Percentiles rank a stretch among this genome's conserved stretches.
Conservation (phyloP, 2,329 filamentous ascomycete genomes). For the Botrytis hyacinthi region DNA sequence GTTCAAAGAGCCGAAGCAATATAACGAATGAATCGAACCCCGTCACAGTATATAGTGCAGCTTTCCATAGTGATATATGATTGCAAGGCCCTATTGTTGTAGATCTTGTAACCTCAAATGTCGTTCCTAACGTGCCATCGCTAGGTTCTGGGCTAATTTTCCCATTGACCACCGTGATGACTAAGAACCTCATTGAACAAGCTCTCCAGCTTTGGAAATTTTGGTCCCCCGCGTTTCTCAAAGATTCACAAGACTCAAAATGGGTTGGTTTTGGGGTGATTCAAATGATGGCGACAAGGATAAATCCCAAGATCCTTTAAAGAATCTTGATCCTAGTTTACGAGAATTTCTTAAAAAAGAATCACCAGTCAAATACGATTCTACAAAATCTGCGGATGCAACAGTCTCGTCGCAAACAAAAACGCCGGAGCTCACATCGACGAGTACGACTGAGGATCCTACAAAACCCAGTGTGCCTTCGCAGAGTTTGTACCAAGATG, state of each 20-base stretch:
- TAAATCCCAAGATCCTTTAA: slow-evolving; percentile 50
- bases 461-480: slow-evolving; percentile 29
- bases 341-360: slow-evolving; percentile 66
- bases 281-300: slow-evolving; percentile 28
- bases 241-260: slow-evolving; percentile 24
- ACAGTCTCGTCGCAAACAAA: slow-evolving; percentile 19
- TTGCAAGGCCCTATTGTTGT: too few relatives aligned
- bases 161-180: not conserved
- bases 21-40: too few relatives aligned
- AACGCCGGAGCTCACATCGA: slow-evolving; percentile 12
- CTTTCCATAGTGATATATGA: too few relatives aligned
- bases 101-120: not conserved
- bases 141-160: not conserved
- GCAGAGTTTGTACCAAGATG: slow-evolving; percentile 63
- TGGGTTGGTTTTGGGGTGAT: slow-evolving; percentile 41
- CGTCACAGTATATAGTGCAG: too few relatives aligned
- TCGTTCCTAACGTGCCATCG: not conserved
- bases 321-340: slow-evolving; percentile 61
- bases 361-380: slow-evolving; percentile 52
- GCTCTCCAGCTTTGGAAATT: slow-evolving; percentile 6
- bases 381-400: slow-evolving; percentile 29
- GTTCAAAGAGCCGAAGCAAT: too few relatives aligned
- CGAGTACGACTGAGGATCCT: slow-evolving; percentile 22
- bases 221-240: not conserved
- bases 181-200: not conserved